A percentile compares a stretch with the other conserved stretches of the same genome.
These are phyloP conservation scores for Trichophyton schoenleinii DNA, from an alignment of 2,329 filamentous ascomycete genomes.

Conservation along the genomic window DNA sequence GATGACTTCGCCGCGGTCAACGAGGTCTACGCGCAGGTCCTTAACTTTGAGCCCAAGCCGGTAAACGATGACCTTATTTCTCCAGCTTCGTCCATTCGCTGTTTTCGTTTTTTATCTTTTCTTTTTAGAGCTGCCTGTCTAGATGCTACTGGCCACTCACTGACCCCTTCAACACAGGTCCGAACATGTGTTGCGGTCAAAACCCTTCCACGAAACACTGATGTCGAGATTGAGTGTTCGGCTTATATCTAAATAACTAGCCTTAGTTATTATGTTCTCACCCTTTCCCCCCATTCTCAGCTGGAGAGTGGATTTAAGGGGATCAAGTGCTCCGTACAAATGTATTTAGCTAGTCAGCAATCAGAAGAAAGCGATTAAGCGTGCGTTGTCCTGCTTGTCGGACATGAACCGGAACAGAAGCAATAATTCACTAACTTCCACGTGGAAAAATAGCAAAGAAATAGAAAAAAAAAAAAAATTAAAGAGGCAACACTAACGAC, in stretches of 20 bases:
- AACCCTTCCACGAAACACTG: slow-evolving; percentile 9
- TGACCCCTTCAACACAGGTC: slow-evolving; percentile 4
- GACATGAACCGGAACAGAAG: slow-evolving; percentile 1
- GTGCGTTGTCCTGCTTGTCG: slow-evolving; percentile 3
- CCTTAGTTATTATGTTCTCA: not conserved
- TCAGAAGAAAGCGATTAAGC: not conserved
- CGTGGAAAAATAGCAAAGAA: not conserved
- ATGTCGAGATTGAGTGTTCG: slow-evolving; percentile 12
- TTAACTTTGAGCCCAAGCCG: slow-evolving; percentile 9
- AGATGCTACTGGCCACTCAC: not conserved
- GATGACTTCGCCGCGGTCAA: slow-evolving; percentile 65
- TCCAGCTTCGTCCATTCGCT: too few relatives aligned
- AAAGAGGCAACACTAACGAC: not conserved
- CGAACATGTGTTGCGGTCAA: slow-evolving; percentile 12
- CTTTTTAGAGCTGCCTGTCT: too few relatives aligned
- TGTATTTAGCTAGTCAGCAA: not conserved
- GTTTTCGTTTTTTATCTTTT: too few relatives aligned
- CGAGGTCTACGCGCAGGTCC: slow-evolving; percentile 61
- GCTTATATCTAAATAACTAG: slow-evolving; percentile 6
- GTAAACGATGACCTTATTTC: not conserved
- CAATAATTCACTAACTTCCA: not conserved
- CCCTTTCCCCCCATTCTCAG: not conserved
- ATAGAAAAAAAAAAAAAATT: not conserved
- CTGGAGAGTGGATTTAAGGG: not conserved
- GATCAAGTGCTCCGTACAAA: not conserved